phyloP scores from a whole-genome alignment of 345 rosid species.

The Ceriops tagal region DNA sequence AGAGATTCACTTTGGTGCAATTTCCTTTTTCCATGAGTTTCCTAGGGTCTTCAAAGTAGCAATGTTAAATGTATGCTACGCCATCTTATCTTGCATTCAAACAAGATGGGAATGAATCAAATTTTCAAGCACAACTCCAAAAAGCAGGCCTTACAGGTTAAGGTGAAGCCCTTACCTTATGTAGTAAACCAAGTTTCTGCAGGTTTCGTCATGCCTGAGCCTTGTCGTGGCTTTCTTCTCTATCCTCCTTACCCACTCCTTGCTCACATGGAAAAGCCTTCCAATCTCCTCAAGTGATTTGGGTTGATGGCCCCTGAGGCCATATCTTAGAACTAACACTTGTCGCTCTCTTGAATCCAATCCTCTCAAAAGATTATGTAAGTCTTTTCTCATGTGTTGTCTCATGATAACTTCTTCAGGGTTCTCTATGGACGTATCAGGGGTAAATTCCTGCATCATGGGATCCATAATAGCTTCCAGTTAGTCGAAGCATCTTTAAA shows the following conservation, averaged over 20 bases:
- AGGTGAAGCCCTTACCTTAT: conserved; percentile 20
- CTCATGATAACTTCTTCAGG: conserved; percentile 54
- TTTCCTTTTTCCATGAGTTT: no score
- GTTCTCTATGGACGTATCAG: conserved; percentile 43
- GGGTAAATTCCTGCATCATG: conserved; percentile 51
- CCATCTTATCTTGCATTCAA: no score
- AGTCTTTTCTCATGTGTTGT: conserved; percentile 52
- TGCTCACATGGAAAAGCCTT: conserved; percentile 57
- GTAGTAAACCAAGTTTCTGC: conserved; percentile 44
- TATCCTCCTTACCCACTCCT: conserved; percentile 76
- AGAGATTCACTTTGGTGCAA: no score
- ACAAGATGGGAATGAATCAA: neutral
- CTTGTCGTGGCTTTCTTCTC: conserved; percentile 61
- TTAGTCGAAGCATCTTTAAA: conserved; percentile 4
- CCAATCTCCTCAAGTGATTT: conserved; percentile 80
- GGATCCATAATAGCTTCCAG: neutral
- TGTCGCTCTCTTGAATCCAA: conserved; percentile 64
- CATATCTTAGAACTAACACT: conserved; percentile 60
- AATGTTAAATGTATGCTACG: no score
- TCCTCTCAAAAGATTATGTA: conserved; percentile 44
- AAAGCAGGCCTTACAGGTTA: neutral
- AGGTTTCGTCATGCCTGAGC: conserved; percentile 42
- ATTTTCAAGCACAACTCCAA: neutral
- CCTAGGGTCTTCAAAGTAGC: no score
- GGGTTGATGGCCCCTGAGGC: conserved; percentile 48